Evolutionary conservation across 768 basidiomycete species (phyloP), one percentile per base, ranked within the genome.

Genomic region (Leccinum obscurum): DNA sequence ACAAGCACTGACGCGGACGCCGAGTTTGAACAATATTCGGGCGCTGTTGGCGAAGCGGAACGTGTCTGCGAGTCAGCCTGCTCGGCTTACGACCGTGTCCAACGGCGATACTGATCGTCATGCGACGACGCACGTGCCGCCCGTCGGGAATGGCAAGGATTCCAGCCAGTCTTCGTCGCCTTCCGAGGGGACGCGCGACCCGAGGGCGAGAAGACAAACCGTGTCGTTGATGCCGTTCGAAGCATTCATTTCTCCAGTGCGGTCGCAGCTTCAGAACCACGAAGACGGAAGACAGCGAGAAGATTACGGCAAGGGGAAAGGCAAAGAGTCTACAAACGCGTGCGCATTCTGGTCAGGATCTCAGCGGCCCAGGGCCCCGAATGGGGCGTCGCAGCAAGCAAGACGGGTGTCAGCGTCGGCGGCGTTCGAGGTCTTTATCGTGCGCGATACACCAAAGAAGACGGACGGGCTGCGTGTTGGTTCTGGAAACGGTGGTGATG

Each of bases 241-340:
- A 32, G 64, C 56, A 6, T 72, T 68, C 50, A 70, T 71, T 10
- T 72, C 70, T 15, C 66, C 66, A 4, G 49, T 39, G 9, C 58
- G 54, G 13, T 11, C 26, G 1, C 56, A 41, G 24, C 24, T 11
- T 20, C 39, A n/a, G 8, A 37, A 17, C 1, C 37, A n/a, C 20
- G 30, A 32, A 57, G 15, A 28, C 4, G 8, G 3, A 10, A 6
- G 41, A 10, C 41, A 20, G 41, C n/a, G n/a, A 44, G 41, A 44
- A 1, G n/a, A 44, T 41, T 10, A 17, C n/a, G 41, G 9, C 41
- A 44, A 44, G 41, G 41, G 5, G 9, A 44, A 44, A 44, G n/a
- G 41, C 41, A 44, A 44, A 44, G 44, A 46, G 20, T 46, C 10
- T 10, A 20, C 20, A 20, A 50, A 3, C 24, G 49, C 49, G 28